Percentiles rank a stretch among this genome's conserved stretches.
phyloP scores from a whole-genome alignment of 192 early-diverging fungal species.

The Coemansia sp. region DNA sequence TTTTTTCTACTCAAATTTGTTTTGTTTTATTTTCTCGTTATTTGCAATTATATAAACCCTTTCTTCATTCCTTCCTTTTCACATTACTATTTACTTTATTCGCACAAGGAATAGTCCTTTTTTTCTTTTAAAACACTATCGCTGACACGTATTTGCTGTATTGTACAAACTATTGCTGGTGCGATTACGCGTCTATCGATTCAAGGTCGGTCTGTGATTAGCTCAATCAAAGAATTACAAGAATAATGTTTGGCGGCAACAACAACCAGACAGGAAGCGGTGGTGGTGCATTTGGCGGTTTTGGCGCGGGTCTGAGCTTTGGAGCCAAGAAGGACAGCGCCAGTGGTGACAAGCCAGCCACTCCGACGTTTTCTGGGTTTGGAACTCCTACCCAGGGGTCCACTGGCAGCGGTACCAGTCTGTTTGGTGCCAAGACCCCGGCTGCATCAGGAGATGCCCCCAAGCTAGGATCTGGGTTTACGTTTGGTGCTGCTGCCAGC shows the following conservation, averaged over 20 bases:
- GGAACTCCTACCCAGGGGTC: not conserved
- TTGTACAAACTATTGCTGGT: too few species aligned
- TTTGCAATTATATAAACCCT: not conserved
- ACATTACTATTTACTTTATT: not conserved
- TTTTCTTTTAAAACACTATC: too few species aligned
- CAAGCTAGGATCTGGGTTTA: not conserved
- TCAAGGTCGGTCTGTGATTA: too few species aligned
- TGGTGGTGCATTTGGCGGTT: slow-evolving; percentile 6
- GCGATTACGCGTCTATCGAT: too few species aligned
- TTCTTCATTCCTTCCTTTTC: not conserved
- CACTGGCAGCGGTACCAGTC: slow-evolving; percentile 1
- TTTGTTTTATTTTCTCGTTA: slow-evolving; percentile 4
- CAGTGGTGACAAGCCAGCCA: not conserved
- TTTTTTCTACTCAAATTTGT: slow-evolving; percentile 3
- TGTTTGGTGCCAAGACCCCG: slow-evolving; percentile 4
- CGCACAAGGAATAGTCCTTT: too few species aligned
- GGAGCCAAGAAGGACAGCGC: too few species aligned
- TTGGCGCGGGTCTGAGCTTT: not conserved
- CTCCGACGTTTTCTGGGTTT: not conserved
- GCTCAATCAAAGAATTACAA: too few species aligned
- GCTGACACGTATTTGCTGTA: too few species aligned
- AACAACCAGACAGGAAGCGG: not conserved
- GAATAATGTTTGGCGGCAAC: slow-evolving; percentile 20
- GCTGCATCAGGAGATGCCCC: slow-evolving; percentile 1
- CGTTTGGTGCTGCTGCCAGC: slow-evolving; percentile 8